phyloP scores from a whole-genome alignment of 2,329 filamentous ascomycete species.

The Sporothrix schenckii region DNA sequence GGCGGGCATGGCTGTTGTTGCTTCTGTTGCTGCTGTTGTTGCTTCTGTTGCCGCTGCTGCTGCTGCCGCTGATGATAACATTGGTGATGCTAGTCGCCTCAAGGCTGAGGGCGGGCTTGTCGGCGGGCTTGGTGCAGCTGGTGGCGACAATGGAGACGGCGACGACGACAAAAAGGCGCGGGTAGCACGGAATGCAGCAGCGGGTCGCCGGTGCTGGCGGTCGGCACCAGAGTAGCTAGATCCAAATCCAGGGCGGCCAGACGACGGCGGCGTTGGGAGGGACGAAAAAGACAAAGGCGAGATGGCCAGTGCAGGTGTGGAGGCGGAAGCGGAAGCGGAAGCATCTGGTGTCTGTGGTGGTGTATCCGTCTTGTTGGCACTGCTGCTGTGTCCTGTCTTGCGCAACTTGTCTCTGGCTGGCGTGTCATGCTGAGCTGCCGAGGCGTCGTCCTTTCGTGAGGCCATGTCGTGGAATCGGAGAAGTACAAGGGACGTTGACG shows the following conservation, averaged over 20 bases:
- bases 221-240: background rate
- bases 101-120: background rate
- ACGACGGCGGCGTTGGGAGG: background rate
- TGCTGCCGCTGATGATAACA: background rate
- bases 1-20: background rate
- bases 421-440: background rate
- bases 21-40: background rate
- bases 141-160: background rate
- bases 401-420: background rate
- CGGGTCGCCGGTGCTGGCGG: background rate
- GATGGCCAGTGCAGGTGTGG: background rate
- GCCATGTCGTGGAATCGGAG: background rate
- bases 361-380: background rate
- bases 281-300: background rate
- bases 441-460: background rate
- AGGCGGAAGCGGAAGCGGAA: too few species aligned
- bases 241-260: background rate
- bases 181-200: background rate
- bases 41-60: background rate
- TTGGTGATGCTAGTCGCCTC: background rate
- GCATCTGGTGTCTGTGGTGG: constrained; percentile 1
- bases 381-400: background rate
- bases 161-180: constrained; percentile 1
- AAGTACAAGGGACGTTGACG: background rate
- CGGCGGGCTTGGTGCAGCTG: constrained; percentile 8